Percentiles rank a stretch among this genome's conserved stretches.
Conservation (phyloP, 2,329 filamentous ascomycete species). For the Ilyonectria robusta region DNA sequence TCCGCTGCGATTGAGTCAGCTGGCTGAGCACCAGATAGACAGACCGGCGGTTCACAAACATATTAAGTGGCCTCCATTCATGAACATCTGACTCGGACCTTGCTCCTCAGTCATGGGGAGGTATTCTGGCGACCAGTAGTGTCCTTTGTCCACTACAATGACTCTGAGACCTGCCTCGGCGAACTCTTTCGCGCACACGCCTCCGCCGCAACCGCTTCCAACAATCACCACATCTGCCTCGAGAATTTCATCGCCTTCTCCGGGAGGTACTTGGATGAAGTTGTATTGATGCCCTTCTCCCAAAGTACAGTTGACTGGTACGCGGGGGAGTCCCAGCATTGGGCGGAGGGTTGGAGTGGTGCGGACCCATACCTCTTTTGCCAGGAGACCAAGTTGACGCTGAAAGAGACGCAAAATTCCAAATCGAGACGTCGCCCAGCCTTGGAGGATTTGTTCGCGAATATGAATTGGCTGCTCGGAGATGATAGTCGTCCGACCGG, state of each 20-base stretch:
- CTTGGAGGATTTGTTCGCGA: conserved; percentile 9
- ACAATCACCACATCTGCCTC: conserved; percentile 84
- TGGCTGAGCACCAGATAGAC: too few relatives aligned
- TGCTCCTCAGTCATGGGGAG: conserved; percentile 71
- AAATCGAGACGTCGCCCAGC: conserved; percentile 15
- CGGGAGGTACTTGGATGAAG: conserved; percentile 67
- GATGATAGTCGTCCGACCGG: conserved; percentile 1
- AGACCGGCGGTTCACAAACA: conserved; percentile 1
- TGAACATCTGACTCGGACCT: conserved; percentile 17
- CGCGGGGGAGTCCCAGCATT: conserved; percentile 4
- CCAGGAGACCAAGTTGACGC: conserved; percentile 8
- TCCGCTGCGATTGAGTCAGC: conserved; percentile 5
- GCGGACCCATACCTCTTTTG: conserved; percentile 18
- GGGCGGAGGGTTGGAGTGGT: conserved; percentile 16
- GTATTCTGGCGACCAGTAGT: conserved; percentile 75
- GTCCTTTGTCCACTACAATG: conserved; percentile 81
- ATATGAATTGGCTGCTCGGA: conserved; percentile 9
- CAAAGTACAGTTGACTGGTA: conserved; percentile 7
- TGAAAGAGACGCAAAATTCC: conserved; percentile 3
- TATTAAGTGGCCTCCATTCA: conserved; percentile 17
- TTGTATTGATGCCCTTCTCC: conserved; percentile 38
- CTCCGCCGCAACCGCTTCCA: conserved; percentile 85
- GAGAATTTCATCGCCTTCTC: conserved; percentile 64
- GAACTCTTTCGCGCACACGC: conserved; percentile 80
- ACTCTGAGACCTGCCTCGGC: conserved; percentile 79